Evolutionary conservation across 106 monocot species (phyloP).

Genomic region (Agapanthus africanus): DNA sequence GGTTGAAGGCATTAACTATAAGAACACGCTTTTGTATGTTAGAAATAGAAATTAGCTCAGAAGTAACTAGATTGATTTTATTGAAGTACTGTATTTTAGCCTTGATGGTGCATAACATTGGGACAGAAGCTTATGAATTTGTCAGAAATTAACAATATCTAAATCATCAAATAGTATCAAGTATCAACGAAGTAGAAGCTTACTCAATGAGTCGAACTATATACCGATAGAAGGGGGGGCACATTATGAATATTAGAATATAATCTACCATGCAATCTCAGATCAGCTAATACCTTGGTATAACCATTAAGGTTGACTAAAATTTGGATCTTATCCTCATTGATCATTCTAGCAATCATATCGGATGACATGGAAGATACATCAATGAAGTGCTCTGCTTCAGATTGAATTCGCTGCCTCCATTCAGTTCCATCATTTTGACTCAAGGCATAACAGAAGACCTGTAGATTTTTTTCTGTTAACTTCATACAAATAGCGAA

Average conservation of each 20-base stretch:
- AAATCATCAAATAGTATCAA: background rate
- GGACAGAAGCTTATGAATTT: background rate
- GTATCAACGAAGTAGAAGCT: background rate
- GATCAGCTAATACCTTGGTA: conserved; percentile 59
- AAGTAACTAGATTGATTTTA: too few relatives aligned
- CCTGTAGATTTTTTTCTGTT: conserved; percentile 24
- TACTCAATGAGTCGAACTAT: background rate
- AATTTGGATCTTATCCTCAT: conserved; percentile 87
- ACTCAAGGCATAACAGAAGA: conserved; percentile 97
- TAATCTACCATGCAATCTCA: background rate
- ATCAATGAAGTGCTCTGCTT: conserved; percentile 88
- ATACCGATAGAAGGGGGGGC: background rate
- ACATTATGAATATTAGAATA: background rate
- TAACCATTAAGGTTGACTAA: conserved; percentile 98
- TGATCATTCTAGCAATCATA: conserved; percentile 76
- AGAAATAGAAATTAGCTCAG: too few relatives aligned
- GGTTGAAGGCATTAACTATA: background rate
- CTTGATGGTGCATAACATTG: background rate
- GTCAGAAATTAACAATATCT: background rate
- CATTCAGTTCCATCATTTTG: conserved; percentile 94
- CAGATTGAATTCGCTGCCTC: conserved; percentile 80
- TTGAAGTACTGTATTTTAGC: too few relatives aligned
- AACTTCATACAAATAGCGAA: background rate
- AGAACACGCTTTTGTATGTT: too few relatives aligned
- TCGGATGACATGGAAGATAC: conserved; percentile 93